Conservation (phyloP, 495 filamentous ascomycete genomes). For the Platismatia glauca region DNA sequence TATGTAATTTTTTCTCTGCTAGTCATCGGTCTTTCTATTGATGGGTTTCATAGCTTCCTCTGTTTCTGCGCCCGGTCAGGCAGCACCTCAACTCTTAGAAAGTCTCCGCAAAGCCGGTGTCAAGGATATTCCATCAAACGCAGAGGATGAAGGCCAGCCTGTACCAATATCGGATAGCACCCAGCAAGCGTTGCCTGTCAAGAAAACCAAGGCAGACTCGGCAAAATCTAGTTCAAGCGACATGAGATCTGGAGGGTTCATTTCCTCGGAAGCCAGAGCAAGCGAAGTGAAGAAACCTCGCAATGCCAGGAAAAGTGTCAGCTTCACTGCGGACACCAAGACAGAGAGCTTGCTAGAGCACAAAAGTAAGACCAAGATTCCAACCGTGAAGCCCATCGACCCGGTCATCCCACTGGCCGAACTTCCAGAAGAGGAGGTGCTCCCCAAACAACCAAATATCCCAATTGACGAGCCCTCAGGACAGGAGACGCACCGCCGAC, state of each 20-base stretch:
- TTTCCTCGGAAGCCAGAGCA: not conserved
- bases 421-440: constrained; percentile 60
- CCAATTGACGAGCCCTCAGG: constrained; percentile 63
- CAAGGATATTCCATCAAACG: constrained; percentile 36
- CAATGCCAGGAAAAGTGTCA: constrained; percentile 25
- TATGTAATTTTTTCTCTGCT: constrained; percentile 33
- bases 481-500: constrained; percentile 72
- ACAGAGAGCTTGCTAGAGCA: not conserved
- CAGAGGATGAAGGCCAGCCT: not conserved
- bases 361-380: constrained; percentile 2
- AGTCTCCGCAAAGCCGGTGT: constrained; percentile 63
- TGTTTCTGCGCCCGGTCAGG: constrained; percentile 51
- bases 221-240: not conserved
- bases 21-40: not conserved
- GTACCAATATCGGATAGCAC: not conserved
- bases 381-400: not conserved
- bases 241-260: not conserved
- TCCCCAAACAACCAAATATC: constrained; percentile 55
- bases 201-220: not conserved
- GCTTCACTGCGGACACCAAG: constrained; percentile 2
- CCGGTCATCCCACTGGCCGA: constrained; percentile 50
- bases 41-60: constrained; percentile 31
- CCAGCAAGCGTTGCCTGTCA: not conserved
- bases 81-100: constrained; percentile 53
- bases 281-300: not conserved